phyloP scores from a whole-genome alignment of 495 filamentous ascomycete genomes.

The Terfezia boudieri region DNA sequence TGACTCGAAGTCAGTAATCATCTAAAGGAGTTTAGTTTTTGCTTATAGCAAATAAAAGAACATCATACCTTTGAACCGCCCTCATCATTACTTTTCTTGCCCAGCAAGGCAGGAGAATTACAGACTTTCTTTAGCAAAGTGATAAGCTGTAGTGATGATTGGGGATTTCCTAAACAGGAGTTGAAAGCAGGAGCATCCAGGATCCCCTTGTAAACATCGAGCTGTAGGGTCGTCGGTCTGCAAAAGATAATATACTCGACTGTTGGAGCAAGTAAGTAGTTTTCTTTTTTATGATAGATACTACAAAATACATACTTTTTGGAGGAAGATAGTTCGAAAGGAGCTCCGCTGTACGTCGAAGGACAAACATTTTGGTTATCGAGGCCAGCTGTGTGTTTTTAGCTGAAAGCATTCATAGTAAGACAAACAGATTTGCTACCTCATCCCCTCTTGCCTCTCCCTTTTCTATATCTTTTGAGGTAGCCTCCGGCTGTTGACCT shows the following conservation, averaged over 20 bases:
- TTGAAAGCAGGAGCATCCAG: conserved; percentile 48
- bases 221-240: conserved; percentile 45
- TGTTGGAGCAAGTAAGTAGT: not conserved
- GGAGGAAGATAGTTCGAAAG: conserved; percentile 49
- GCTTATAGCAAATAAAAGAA: too few species aligned
- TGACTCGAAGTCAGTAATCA: not conserved
- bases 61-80: not conserved
- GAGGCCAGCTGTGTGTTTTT: conserved; percentile 25
- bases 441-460: conserved; percentile 49
- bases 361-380: conserved; percentile 49
- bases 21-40: too few species aligned
- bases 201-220: conserved; percentile 43
- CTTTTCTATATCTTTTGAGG: conserved; percentile 43
- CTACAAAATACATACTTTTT: conserved; percentile 27
- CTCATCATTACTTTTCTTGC: conserved; percentile 22
- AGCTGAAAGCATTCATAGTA: not conserved
- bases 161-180: conserved; percentile 38
- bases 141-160: conserved; percentile 52
- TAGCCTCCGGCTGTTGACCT: conserved; percentile 49
- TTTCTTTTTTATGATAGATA: not conserved
- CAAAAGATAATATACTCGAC: conserved; percentile 54
- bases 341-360: conserved; percentile 55
- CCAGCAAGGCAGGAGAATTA: conserved; percentile 50
- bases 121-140: conserved; percentile 65
- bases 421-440: not conserved